phyloP scores from a whole-genome alignment of 805 yeast genomes.

The Sugiyamaella smithiae region DNA sequence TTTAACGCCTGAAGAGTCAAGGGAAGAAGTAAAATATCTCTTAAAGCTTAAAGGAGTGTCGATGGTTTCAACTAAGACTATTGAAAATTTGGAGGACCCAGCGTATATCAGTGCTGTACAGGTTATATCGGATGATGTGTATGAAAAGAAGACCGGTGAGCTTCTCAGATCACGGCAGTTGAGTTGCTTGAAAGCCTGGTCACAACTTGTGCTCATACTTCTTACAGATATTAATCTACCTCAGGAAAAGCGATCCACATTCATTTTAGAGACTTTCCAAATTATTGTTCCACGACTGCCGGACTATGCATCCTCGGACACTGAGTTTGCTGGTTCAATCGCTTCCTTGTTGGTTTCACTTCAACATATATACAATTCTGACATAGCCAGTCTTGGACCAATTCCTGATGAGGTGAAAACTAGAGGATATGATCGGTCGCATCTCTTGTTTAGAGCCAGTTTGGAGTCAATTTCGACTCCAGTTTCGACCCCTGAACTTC shows the following conservation, averaged over 20 bases:
- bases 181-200: constrained; percentile 76
- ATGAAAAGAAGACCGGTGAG: constrained; percentile 38
- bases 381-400: constrained; percentile 23
- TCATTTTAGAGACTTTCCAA: constrained; percentile 75
- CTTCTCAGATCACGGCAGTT: constrained; percentile 46
- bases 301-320: constrained; percentile 66
- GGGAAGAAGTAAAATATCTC: constrained; percentile 19
- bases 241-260: constrained; percentile 48
- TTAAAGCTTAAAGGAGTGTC: constrained; percentile 29
- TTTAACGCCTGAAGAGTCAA: constrained; percentile 8
- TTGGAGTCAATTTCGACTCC: constrained; percentile 71
- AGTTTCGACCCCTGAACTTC: constrained; percentile 58
- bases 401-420: background rate
- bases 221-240: constrained; percentile 59
- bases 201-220: constrained; percentile 68
- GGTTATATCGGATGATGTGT: constrained; percentile 38
- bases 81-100: constrained; percentile 12
- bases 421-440: constrained; percentile 49
- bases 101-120: constrained; percentile 10
- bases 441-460: constrained; percentile 70
- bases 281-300: constrained; percentile 70
- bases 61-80: constrained; percentile 14
- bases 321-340: constrained; percentile 67
- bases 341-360: constrained; percentile 72
- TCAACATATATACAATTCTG: constrained; percentile 59